A percentile compares a stretch with the other conserved stretches of the same genome.
Evolutionary conservation across 371 early-diverging fungal species (phyloP).

Genomic region (Rhizopus microsporus): DNA sequence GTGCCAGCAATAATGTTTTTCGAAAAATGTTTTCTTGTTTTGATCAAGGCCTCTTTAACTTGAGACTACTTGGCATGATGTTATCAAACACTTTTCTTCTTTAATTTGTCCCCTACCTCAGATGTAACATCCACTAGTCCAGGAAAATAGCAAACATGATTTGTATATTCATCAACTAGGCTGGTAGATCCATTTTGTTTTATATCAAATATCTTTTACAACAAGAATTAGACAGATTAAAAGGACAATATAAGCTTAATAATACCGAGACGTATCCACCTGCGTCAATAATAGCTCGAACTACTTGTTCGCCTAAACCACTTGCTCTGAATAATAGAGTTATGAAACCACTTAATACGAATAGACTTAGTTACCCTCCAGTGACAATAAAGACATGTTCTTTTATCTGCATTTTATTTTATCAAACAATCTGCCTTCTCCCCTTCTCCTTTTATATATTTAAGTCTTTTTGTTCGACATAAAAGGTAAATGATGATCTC

Average conservation of each 20-base stretch:
- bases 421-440: not conserved
- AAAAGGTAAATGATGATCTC: constrained; percentile 20
- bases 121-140: constrained; percentile 48
- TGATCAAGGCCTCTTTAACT: constrained; percentile 37
- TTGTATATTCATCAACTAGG: constrained; percentile 31
- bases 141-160: constrained; percentile 40
- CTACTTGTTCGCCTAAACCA: constrained; percentile 41
- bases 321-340: constrained; percentile 33
- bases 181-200: constrained; percentile 30
- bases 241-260: not conserved
- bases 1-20: constrained; percentile 39
- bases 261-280: constrained; percentile 33
- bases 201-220: constrained; percentile 52
- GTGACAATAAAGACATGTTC: constrained; percentile 38
- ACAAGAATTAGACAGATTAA: not conserved
- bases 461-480: constrained; percentile 39
- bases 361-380: constrained; percentile 30
- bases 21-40: constrained; percentile 36
- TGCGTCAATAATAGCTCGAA: constrained; percentile 21
- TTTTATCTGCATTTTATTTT: constrained; percentile 22
- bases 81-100: not conserved
- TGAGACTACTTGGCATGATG: constrained; percentile 20
- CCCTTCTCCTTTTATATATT: not conserved
- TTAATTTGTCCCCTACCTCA: constrained; percentile 32
- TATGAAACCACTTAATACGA: not conserved